Evolutionary conservation across 495 filamentous ascomycete species (phyloP).

Genomic region (Bryoglossum gracile): DNA sequence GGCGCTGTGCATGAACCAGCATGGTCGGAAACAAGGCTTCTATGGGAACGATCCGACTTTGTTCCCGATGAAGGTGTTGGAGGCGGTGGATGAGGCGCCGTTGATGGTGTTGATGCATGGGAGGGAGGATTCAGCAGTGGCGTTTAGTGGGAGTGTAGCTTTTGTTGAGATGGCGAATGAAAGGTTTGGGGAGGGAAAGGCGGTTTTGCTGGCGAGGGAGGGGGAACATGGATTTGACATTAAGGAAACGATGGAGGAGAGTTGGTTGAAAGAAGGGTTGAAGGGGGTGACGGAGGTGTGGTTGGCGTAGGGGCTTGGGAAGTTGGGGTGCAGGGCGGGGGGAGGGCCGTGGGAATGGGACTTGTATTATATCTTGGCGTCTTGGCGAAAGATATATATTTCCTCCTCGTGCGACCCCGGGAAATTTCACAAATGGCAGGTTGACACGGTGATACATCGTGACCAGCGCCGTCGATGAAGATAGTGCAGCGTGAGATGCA

Average conservation of each 20-base stretch:
- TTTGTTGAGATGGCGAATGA: constrained; percentile 3
- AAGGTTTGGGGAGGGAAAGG: constrained; percentile 8
- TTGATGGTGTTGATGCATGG: constrained; percentile 4
- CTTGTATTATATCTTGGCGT: too few relatives aligned
- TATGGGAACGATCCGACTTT: constrained; percentile 2
- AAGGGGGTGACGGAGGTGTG: constrained; percentile 3
- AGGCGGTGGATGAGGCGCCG: not conserved
- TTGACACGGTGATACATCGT: too few relatives aligned
- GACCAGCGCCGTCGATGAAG: too few relatives aligned
- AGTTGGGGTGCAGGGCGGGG: too few relatives aligned
- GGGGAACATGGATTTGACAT: constrained; percentile 16
- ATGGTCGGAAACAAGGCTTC: not conserved
- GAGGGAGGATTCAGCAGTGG: constrained; percentile 5
- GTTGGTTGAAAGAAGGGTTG: constrained; percentile 13
- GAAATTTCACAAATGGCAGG: too few relatives aligned
- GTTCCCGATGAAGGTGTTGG: not conserved
- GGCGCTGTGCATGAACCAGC: not conserved
- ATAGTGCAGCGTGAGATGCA: too few relatives aligned
- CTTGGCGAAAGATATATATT: too few relatives aligned
- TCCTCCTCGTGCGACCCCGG: too few relatives aligned
- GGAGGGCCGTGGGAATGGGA: too few relatives aligned
- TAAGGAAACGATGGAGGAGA: not conserved
- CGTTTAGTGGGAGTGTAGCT: constrained; percentile 1
- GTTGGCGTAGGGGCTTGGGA: not conserved
- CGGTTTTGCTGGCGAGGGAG: not conserved